Evolutionary conservation across 305 asterid genomes (phyloP), one percentile per base, ranked within the genome.

Genomic region (Euphrasia arctica): DNA sequence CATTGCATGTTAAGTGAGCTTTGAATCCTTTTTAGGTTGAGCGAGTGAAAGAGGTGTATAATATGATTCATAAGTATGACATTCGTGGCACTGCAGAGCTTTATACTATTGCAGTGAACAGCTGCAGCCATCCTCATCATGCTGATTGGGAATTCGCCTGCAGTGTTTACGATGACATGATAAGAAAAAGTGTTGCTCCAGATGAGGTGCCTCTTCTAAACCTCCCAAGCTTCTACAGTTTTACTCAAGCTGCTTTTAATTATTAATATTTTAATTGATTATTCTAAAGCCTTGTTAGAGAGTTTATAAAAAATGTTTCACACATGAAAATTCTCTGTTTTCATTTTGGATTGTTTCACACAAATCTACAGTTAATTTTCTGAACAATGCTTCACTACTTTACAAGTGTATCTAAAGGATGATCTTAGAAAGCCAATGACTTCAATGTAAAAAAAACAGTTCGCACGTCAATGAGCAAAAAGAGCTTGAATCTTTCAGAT

Each of bases 101-200:
- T 63, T 93, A 90, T 82, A 93, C 99, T 29, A 90, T 93, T 74
- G 99, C 99, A 71, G 84, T 93, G 55, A 90, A 93, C 78, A 79
- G 96, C 85, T 93, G 97, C 80, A 87, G 96, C 66, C 92, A 81
- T 68, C 82, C 95, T 68, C 92, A 81, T 68, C 82, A 77, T 70
- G 96, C 91, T 68, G 95, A 86, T 75, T 93, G 99, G 99, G 96
- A 90, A 65, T 86, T 90, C 47, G 97, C 99, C 45, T 80, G 88
- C 76, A 69, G 82, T 54, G 80, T 93, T 71, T 93, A 85, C 64
- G 79, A 78, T 77, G 99, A 88, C 79, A 93, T 93, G 99, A 83
- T 77, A 59, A 81, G 65, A 65, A 88, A 85, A 77, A 91, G 90
- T 51, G 87, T 86, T 63, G 72, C 80, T 28, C 97, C 99, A 68